Base-by-base conservation (phyloP, 305 asterid genomes). In the Lippia alba region DNA sequence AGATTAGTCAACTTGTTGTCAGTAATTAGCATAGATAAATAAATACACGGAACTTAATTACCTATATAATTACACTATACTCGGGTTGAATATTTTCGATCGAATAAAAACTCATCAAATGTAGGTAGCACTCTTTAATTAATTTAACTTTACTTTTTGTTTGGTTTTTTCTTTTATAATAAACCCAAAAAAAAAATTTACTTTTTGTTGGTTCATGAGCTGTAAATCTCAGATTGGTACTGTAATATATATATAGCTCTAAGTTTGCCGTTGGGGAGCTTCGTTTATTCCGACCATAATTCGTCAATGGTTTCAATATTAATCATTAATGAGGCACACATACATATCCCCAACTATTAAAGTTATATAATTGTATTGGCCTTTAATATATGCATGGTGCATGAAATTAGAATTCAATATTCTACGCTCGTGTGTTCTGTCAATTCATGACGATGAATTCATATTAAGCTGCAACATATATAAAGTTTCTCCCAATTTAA, bases 361-460 rank as follows among this genome's bases (percentile, higher is more conserved):
- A 57, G 63, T 8, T 4, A 36, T 4, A 36, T 30, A 36, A 3
- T 0, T 34, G 10, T 12, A 17, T 20, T 46, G 24, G 32, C 45
- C 72, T 75, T 50, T 44, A 8, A 44, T 44, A 8, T 24, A 24
- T 24, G 30, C 30, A 24, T 36, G 24, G 73, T 78, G 55, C 76
- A 17, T 75, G 72, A 40, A 76, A 71, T 62, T 46, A 56, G 66
- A 75, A 55, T 56, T 50, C 78, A 78, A 79, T 71, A 84, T 86
- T 84, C 92, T 73, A 55, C 78, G 80, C 80, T 80, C 92, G 87
- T 86, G 92, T 80, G 85, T 76, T 48, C 55, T 77, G 78, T 79
- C 81, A 58, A 7, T 6, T 24, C 41, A 36, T 36, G 41, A 36
- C 6, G 41, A 36, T 50, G 56, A 15, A 56, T 62, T 61, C 30